Base-by-base conservation (phyloP, 78 protist genomes). In the Monosiga brevicollis region DNA sequence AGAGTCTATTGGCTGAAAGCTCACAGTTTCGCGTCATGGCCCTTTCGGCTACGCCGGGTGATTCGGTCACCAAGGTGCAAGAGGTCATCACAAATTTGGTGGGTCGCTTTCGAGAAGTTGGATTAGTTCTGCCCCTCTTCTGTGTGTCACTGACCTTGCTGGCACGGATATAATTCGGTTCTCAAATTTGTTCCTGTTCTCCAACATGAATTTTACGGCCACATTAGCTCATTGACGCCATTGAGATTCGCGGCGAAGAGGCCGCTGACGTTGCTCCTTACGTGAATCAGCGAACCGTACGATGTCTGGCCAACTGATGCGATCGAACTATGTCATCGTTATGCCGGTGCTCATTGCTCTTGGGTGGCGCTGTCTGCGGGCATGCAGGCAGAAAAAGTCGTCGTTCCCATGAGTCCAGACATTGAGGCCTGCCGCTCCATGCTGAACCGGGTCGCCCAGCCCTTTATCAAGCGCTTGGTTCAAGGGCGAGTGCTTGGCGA, bases 31-130 rank as follows among this genome's bases (percentile, higher is more conserved):
- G 99, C 25, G 80, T 96, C 3, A 78, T 97, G 22, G 99, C 90
- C 22, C 88, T 97, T 11, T 79, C 96, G 1, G 99, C 99, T 2
- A 95, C 99, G 36, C 99, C 99, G 0, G 99, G 99, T 9, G 40
- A 76, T 34, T 34, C 78, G 62, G 22, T 78, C 22, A 36, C 42
- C 35, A 40, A 62, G 0, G 49, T 95, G n/a, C 96, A 95, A 81
- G 26, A 79, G 24, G 84, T 93, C 10, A 39, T 95, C 26, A 24
- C n/a, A 25, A 70, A 70, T 32, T 15, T 49, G 29, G 83, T 77
- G 40, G 1, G 79, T 75, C 36, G 36, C 23, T 20, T 6, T 70
- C 9, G 11, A 15, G 62, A 26, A 22, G 9, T 26, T 70, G 74
- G 74, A 32, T 70, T 70, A 26, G 74, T 2, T 70, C 9, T 70